These are phyloP conservation scores for Mycena kentingensis DNA, from an alignment of 768 basidiomycete genomes.

Conservation along the genomic window DNA sequence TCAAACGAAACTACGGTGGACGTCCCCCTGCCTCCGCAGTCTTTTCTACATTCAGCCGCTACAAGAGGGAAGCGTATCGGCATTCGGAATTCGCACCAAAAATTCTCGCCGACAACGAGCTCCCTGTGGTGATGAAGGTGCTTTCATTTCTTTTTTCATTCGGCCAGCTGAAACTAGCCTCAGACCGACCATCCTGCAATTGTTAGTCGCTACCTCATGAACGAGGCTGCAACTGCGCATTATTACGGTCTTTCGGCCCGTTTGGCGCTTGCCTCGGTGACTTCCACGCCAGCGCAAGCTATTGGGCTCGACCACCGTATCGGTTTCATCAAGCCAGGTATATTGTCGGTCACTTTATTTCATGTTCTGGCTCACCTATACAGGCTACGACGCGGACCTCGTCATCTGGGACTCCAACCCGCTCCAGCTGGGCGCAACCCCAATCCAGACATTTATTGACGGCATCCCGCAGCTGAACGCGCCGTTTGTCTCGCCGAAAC, in stretches of 20 bases:
- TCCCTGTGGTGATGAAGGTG: conserved; percentile 79
- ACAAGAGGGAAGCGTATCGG: conserved; percentile 79
- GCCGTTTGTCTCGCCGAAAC: conserved; percentile 53
- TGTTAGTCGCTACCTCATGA: conserved; percentile 69
- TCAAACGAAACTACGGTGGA: conserved; percentile 76
- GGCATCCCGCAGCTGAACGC: conserved; percentile 69
- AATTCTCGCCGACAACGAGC: conserved; percentile 65
- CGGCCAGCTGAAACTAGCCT: background rate
- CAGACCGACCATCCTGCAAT: conserved; percentile 65
- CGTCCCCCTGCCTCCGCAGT: conserved; percentile 71
- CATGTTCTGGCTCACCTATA: background rate
- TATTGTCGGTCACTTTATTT: background rate
- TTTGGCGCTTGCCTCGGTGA: conserved; percentile 70
- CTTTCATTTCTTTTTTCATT: too few relatives aligned
- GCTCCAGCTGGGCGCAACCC: conserved; percentile 74
- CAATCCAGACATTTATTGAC: conserved; percentile 82
- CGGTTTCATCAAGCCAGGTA: conserved; percentile 64
- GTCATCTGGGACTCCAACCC: conserved; percentile 82
- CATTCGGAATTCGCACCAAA: conserved; percentile 78
- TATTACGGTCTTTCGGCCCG: conserved; percentile 69
- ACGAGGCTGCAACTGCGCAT: conserved; percentile 78
- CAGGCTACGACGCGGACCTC: conserved; percentile 75
- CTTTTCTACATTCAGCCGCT: conserved; percentile 59
- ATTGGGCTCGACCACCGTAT: conserved; percentile 77
- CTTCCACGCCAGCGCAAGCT: conserved; percentile 67